Percentiles rank a stretch among this genome's conserved stretches.
phyloP scores from a whole-genome alignment of 345 rosid species.

The Hibiscus syriacus region DNA sequence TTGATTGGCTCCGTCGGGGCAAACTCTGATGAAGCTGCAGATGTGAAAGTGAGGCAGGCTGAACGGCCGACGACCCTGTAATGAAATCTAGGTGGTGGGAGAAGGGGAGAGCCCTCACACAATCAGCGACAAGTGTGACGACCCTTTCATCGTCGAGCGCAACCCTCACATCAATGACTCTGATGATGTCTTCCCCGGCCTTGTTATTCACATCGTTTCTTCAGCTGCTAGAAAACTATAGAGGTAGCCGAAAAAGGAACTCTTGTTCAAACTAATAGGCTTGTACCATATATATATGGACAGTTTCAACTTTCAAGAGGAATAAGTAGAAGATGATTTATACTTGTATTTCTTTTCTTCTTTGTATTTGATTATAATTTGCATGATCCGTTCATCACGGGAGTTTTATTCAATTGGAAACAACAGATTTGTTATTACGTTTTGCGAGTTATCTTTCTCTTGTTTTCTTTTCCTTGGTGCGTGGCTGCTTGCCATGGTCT shows the following conservation, averaged over 20 bases:
- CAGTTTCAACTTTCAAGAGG: no score
- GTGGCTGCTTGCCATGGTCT: no score
- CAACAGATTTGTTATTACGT: not conserved
- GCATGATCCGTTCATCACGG: no score
- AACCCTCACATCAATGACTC: constrained; percentile 85
- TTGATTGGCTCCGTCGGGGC: constrained; percentile 45
- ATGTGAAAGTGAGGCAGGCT: constrained; percentile 33
- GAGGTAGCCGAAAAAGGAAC: not conserved
- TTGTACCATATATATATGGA: not conserved
- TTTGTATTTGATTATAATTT: no score
- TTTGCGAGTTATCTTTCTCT: no score
- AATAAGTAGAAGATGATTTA: not conserved
- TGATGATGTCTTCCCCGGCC: constrained; percentile 78
- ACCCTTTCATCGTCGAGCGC: constrained; percentile 67
- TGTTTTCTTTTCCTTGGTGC: no score
- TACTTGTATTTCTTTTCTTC: not conserved
- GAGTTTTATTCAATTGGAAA: not conserved
- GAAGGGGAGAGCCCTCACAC: constrained; percentile 70
- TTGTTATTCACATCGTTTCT: constrained; percentile 57
- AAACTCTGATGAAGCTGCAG: constrained; percentile 21
- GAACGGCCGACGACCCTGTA: constrained; percentile 43
- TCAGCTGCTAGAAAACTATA: constrained; percentile 13
- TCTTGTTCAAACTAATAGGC: not conserved
- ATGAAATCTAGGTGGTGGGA: constrained; percentile 60
- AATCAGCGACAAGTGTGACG: constrained; percentile 69